phyloP scores from a whole-genome alignment of 176 grass and related monocot species.

The Cenchrus americanus region DNA sequence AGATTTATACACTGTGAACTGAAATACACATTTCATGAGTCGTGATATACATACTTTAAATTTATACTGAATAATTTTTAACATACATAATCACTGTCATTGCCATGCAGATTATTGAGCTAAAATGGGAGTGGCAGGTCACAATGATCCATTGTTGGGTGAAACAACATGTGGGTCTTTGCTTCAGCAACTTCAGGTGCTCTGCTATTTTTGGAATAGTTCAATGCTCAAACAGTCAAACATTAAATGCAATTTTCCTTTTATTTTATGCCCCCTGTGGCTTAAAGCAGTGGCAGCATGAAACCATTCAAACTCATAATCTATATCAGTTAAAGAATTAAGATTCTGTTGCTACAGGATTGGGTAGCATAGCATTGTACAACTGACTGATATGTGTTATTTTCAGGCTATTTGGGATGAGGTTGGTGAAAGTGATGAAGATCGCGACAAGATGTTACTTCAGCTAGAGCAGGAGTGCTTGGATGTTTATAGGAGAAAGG shows the following conservation, averaged over 20 bases:
- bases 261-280: slow-evolving; percentile 7
- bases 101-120: slow-evolving; percentile 52
- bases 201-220: background rate
- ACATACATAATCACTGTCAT: slow-evolving; percentile 21
- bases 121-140: slow-evolving; percentile 73
- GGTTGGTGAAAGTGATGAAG: slow-evolving; percentile 84
- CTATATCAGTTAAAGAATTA: slow-evolving; percentile 6
- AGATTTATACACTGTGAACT: background rate
- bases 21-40: background rate
- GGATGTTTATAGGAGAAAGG: slow-evolving; percentile 91
- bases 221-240: background rate
- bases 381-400: slow-evolving; percentile 34
- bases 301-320: slow-evolving; percentile 33
- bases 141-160: slow-evolving; percentile 68
- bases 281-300: background rate
- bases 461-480: slow-evolving; percentile 95
- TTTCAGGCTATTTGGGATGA: slow-evolving; percentile 96
- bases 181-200: slow-evolving; percentile 86
- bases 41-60: background rate
- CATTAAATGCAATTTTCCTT: background rate
- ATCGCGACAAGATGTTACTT: slow-evolving; percentile 88
- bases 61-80: slow-evolving; percentile 9
- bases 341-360: slow-evolving; percentile 2
- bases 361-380: slow-evolving; percentile 15
- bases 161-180: slow-evolving; percentile 82